Evolutionary conservation across 148 eudicot genomes (phyloP).

Genomic region (Rheum nobile): DNA sequence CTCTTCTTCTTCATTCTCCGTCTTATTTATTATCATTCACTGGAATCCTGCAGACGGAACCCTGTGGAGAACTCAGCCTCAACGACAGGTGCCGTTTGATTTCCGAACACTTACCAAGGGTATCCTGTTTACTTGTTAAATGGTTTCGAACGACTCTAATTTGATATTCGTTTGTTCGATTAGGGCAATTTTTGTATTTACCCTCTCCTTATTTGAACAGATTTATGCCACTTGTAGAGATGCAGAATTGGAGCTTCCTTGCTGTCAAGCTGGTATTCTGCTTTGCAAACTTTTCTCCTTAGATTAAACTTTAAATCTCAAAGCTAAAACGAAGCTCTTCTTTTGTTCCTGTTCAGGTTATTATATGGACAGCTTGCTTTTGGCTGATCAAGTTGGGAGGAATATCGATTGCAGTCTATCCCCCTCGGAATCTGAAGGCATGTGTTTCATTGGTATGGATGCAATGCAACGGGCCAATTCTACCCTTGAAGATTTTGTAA

Average conservation of each 20-base stretch:
- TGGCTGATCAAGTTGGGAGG: constrained; percentile 13
- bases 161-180: neutral
- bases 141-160: neutral
- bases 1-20: neutral
- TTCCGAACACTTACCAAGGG: constrained; percentile 48
- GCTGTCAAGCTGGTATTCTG: constrained; percentile 15
- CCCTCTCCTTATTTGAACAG: constrained; percentile 23
- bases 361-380: constrained; percentile 3
- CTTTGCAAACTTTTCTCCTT: neutral
- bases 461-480: constrained; percentile 92
- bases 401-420: constrained; percentile 10
- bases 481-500: constrained; percentile 91
- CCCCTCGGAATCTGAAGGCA: constrained; percentile 13
- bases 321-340: neutral
- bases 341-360: neutral
- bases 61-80: constrained; percentile 51
- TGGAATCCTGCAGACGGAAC: constrained; percentile 34
- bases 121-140: constrained; percentile 3
- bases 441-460: constrained; percentile 57
- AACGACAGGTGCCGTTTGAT: constrained; percentile 57
- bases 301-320: neutral
- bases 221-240: constrained; percentile 34
- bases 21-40: neutral
- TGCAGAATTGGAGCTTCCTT: constrained; percentile 24
- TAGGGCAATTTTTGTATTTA: neutral